Evolutionary conservation across 768 basidiomycete species (phyloP).

Genomic region (Lactifluus subvellereus): DNA sequence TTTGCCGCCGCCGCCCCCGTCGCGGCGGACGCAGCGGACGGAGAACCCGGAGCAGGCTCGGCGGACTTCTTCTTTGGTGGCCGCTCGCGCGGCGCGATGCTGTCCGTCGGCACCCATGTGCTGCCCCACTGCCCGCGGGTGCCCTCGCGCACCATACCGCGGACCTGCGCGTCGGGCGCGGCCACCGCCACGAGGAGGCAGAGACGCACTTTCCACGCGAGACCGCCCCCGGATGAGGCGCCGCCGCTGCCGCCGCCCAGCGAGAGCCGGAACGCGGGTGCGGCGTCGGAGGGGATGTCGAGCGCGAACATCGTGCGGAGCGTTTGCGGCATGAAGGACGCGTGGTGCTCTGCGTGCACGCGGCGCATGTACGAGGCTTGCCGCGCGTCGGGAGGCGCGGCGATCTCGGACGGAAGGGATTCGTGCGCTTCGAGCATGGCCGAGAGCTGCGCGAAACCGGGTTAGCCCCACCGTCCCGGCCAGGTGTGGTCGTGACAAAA

Average conservation of each 20-base stretch:
- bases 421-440: slow-evolving; percentile 90
- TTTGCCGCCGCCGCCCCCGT: slow-evolving; percentile 24
- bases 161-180: slow-evolving; percentile 40
- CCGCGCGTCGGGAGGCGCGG: slow-evolving; percentile 41
- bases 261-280: slow-evolving; percentile 74
- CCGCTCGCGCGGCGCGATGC: slow-evolving; percentile 59
- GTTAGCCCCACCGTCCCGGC: background rate
- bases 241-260: slow-evolving; percentile 37
- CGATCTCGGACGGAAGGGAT: slow-evolving; percentile 58
- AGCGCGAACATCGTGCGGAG: slow-evolving; percentile 80
- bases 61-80: slow-evolving; percentile 23
- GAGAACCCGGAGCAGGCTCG: background rate
- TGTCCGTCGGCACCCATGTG: slow-evolving; percentile 51
- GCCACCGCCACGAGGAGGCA: slow-evolving; percentile 80
- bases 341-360: slow-evolving; percentile 81
- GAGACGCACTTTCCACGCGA: slow-evolving; percentile 86
- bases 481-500: background rate
- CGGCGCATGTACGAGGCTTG: slow-evolving; percentile 48
- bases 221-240: slow-evolving; percentile 49
- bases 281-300: slow-evolving; percentile 89
- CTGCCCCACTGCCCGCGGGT: slow-evolving; percentile 66
- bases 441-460: slow-evolving; percentile 51
- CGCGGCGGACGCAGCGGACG: background rate
- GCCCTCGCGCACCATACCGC: slow-evolving; percentile 52
- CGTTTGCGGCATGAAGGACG: slow-evolving; percentile 65